Base-by-base conservation (phyloP, 306 rosid species). In the Vachellia pachyceras region DNA sequence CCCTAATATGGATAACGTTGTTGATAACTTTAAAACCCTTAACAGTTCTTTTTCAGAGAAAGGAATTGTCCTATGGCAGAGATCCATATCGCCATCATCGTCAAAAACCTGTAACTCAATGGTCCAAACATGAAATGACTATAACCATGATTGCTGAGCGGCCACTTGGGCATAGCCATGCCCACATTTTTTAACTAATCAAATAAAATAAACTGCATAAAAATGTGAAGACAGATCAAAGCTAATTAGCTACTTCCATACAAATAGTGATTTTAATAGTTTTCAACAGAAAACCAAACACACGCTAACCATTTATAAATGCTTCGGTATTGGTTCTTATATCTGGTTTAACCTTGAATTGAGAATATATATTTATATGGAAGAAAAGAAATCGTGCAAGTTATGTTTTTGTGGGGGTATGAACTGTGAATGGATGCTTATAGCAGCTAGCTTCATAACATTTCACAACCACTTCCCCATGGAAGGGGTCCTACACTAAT, bases 401-500 rank as follows among this genome's bases (percentile, higher is more conserved):
- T n/a, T n/a, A n/a, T n/a, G n/a, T 41, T 41, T 36, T 44, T 44
- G 63, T 50, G n/a, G 72, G 81, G 57, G 42, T 60, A 8, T 18
- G 46, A 52, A 41, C 8, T n/a, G n/a, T n/a, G n/a, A 66, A 52
- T 73, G 80, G 72, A 72, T 52, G 69, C 84, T 20, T 44, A 7
- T 55, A 10, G 20, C 79, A 58, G n/a, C n/a, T n/a, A n/a, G n/a
- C n/a, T n/a, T 72, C 42, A 74, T 58, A 10, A 58, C 65, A 58
- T 22, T 20, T 69, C 45, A 73, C 77, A 80, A 33, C 77, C 82
- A 79, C 61, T 85, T 85, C 75, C 79, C 71, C 70, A 78, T 87
- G 89, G 78, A 57, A 42, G 5, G 74, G 88, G 57, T 65, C 91
- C 86, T 73, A 76, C 85, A 44, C 37, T 23, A 61, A 11, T 61